Evolutionary conservation across 306 rosid genomes (phyloP).

Genomic region (Acacia confusa): DNA sequence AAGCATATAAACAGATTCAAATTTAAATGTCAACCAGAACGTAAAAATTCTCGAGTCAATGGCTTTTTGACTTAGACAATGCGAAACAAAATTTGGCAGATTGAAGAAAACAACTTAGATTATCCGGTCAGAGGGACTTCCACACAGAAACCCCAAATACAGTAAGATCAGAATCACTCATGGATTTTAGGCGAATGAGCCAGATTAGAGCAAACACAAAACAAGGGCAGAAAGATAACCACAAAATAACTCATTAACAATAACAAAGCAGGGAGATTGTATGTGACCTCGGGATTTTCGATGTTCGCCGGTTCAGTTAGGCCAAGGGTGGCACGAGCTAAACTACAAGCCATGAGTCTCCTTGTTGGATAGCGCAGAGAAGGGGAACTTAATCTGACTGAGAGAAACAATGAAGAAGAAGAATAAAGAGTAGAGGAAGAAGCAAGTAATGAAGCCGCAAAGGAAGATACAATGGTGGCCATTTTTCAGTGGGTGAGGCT

Average conservation of each 20-base stretch:
- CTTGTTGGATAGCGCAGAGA: slow-evolving; percentile 43
- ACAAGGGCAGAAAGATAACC: background rate
- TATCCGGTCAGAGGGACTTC: slow-evolving; percentile 8
- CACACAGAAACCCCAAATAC: background rate
- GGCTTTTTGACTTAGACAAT: background rate
- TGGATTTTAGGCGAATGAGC: background rate
- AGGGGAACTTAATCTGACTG: slow-evolving; percentile 30
- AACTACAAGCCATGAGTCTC: slow-evolving; percentile 64
- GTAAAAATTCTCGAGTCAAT: background rate
- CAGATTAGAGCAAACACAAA: background rate
- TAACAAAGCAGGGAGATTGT: background rate
- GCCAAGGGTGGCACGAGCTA: slow-evolving; percentile 76
- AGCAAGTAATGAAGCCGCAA: slow-evolving; percentile 39
- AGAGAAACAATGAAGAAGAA: slow-evolving; percentile 37
- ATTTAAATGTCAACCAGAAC: background rate
- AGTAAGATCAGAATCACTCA: background rate
- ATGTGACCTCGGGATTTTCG: slow-evolving; percentile 55
- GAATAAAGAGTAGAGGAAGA: slow-evolving; percentile 32
- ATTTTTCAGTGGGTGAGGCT: slow-evolving; percentile 34
- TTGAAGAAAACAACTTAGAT: background rate
- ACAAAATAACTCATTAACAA: background rate
- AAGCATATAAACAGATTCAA: background rate
- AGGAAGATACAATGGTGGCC: slow-evolving; percentile 58
- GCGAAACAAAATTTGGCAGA: background rate
- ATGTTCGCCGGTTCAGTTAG: slow-evolving; percentile 62